Evolutionary conservation across 805 yeast species (phyloP), one percentile per base, ranked within the genome.

Genomic region (Candida morakotiae): DNA sequence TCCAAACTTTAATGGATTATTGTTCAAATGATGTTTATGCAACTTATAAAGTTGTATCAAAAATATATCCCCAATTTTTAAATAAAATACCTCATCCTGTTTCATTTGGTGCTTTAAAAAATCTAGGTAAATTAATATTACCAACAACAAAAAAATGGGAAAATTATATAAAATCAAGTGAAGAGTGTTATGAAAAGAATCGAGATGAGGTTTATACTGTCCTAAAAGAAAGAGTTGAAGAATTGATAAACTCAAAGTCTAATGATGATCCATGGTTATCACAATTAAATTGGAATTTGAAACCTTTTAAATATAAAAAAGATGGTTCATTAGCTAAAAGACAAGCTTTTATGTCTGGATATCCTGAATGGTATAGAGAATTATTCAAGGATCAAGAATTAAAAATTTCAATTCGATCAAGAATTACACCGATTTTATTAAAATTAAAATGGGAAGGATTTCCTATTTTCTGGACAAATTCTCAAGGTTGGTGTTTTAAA

Each of bases 341-440:
- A 18, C 95, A 87, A 56, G 71, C 73, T 1, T 87, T 77, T 48
- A 53, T 87, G 32, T 94, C 95, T 0, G 98, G 96, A 0, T 87
- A 72, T 49, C 99, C 99, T 0, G 83, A 83, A 46, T 93, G 99
- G 99, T 94, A 86, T 57, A 75, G 83, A 42, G 79, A 78, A 18
- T 52, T 77, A 25, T 62, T 67, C 43, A 68, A 63, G 29, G 57
- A 64, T 10, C 56, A 62, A 2, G 69, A 64, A 15, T 69, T 87
- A 50, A 75, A 69, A 25, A 59, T 93, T 10, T 78, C 93, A 0
- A 75, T 85, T 1, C 73, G 87, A 37, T 71, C 95, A 0, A 67
- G 98, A 46, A 64, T 79, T 3, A 76, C 95, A 0, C 91, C 97
- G 0, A 51, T 89, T 3, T 59, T 93, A 23, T 67, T 93, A 40